Evolutionary conservation across 108 stramenopile genomes (phyloP), one percentile per base, ranked within the genome.

Genomic region (Cyclotella kingstonii): DNA sequence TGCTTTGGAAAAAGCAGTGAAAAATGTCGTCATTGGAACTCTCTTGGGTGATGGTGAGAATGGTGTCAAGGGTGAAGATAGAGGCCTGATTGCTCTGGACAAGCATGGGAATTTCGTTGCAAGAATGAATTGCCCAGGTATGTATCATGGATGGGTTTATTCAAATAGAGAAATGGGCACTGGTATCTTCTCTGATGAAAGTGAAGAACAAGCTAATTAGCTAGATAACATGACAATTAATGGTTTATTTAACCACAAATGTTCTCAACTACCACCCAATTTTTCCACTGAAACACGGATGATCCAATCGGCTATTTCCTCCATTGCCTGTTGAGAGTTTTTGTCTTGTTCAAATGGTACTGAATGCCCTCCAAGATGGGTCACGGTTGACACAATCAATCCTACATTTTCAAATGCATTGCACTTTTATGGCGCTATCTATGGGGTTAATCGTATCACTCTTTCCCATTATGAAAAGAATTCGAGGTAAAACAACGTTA

Each of bases 391-490:
- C 14, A 87, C 84, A 27, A 58, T 54, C 40, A 80, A 67, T 0
- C 79, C 81, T 33, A 68, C 77, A 4, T 40, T 17, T 30, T 64
- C n/a, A 42, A 50, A 62, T 6, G 49, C 54, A 60, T 83, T 77
- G 41, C 68, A 93, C 76, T 52, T 75, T 57, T 42, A 68, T 63
- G 1, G 82, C 83, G 21, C 80, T 79, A 18, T 77, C 68, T 11
- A 80, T 70, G 25, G 91, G 88, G 42, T 87, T 89, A 50, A 93
- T 84, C 12, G 43, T 60, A 54, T 93, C 91, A 9, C 48, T 36
- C 30, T 67, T 59, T 6, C 86, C 91, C 52, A 86, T 80, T 2
- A 89, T 53, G 44, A 89, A 83, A 17, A 88, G 42, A 18, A 81
- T 52, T 7, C 53, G 31, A 9, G 81, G 68, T 35, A 49, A 46